Evolutionary conservation across 2,329 filamentous ascomycete species (phyloP).

Genomic region (Huntiella abstrusa): DNA sequence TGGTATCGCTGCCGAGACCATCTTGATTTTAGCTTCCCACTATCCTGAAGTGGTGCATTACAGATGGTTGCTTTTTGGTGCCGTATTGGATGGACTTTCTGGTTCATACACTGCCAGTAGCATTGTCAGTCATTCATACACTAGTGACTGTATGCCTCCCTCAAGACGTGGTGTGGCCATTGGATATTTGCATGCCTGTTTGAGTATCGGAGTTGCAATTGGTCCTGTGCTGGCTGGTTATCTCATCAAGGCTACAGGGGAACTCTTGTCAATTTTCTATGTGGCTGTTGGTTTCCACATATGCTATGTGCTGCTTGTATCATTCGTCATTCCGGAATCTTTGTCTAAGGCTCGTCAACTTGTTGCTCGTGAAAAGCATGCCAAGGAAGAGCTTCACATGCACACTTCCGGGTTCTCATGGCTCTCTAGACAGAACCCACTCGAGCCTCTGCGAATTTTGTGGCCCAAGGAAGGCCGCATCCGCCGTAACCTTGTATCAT

Average conservation of each 20-base stretch:
- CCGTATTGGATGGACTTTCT: conserved; percentile 60
- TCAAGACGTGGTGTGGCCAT: conserved; percentile 66
- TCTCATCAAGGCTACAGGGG: conserved; percentile 57
- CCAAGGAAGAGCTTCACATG: conserved; percentile 20
- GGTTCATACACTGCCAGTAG: conserved; percentile 79
- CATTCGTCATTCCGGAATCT: conserved; percentile 65
- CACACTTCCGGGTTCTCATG: conserved; percentile 14
- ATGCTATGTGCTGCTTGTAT: conserved; percentile 53
- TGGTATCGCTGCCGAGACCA: conserved; percentile 52
- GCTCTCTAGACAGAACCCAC: conserved; percentile 38
- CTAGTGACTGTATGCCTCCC: conserved; percentile 70
- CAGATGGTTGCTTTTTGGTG: conserved; percentile 59
- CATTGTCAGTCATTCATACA: conserved; percentile 64
- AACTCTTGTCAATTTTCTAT: conserved; percentile 69
- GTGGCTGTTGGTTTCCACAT: conserved; percentile 53
- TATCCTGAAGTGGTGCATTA: conserved; percentile 57
- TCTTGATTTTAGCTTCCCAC: conserved; percentile 61
- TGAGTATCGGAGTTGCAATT: conserved; percentile 76
- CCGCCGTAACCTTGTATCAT: conserved; percentile 61
- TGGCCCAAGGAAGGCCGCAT: conserved; percentile 29
- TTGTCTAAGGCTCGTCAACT: conserved; percentile 54
- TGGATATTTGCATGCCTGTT: conserved; percentile 72
- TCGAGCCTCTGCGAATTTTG: conserved; percentile 51
- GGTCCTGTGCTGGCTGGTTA: conserved; percentile 70
- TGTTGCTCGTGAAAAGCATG: conserved; percentile 50